Evolutionary conservation across 2,329 filamentous ascomycete species (phyloP).

Genomic region (Aspergillus piperis): DNA sequence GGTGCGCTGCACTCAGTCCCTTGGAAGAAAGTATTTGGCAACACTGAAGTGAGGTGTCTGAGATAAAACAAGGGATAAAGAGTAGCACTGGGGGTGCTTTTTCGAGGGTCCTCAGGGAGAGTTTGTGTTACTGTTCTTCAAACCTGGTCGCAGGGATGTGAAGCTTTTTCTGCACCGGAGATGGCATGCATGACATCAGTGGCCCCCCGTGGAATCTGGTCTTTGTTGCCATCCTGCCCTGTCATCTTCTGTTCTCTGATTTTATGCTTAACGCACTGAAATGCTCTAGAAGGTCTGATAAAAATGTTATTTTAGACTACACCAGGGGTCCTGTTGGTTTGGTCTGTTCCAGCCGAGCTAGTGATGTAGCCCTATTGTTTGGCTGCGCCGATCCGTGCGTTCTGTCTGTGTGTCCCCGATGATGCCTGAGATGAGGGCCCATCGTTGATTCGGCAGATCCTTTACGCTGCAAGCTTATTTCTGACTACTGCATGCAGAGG

Average conservation of each 20-base stretch:
- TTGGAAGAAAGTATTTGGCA: neutral
- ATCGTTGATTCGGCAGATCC: neutral
- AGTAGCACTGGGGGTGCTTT: neutral
- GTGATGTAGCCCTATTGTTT: neutral
- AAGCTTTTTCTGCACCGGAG: neutral
- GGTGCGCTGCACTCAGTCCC: neutral
- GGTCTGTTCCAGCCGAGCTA: neutral
- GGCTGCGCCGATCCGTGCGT: neutral
- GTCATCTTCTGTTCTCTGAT: neutral
- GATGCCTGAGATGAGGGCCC: neutral
- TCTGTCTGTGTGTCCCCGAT: neutral
- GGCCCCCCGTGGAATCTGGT: neutral
- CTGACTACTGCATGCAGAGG: neutral
- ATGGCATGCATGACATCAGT: conserved; percentile 6
- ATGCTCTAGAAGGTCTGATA: neutral
- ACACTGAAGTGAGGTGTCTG: neutral
- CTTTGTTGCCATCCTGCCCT: neutral
- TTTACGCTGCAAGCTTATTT: neutral
- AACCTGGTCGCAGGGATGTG: neutral
- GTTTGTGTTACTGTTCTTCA: neutral
- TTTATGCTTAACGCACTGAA: neutral
- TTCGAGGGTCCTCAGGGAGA: neutral
- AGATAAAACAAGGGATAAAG: neutral
- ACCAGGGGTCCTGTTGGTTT: neutral
- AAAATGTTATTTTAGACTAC: neutral